These are phyloP conservation scores for Themeda triandra DNA, from an alignment of 176 grass and related monocot genomes.

Conservation along the genomic window DNA sequence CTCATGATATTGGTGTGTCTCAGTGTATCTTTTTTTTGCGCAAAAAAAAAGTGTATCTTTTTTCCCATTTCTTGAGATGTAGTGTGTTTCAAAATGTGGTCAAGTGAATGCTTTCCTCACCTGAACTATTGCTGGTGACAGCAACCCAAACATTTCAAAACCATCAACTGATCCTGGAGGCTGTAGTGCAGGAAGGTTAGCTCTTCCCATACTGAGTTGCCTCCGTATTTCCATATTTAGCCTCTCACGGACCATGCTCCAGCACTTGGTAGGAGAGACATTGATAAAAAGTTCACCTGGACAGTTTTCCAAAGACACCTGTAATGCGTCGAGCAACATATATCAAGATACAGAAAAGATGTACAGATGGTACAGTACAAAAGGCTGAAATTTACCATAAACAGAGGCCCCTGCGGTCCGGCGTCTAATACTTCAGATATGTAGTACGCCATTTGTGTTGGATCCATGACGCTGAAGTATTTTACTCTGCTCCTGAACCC, in stretches of 20 bases:
- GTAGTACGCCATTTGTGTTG: conserved; percentile 72
- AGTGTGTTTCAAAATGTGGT: neutral
- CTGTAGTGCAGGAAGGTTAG: conserved; percentile 63
- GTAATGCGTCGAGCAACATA: conserved; percentile 21
- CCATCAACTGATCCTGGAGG: conserved; percentile 89
- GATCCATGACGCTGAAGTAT: conserved; percentile 72
- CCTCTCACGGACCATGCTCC: conserved; percentile 90
- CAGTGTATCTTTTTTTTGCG: no score
- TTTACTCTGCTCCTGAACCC: conserved; percentile 93
- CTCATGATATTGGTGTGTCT: neutral
- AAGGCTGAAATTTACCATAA: conserved; percentile 64
- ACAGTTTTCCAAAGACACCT: conserved; percentile 81
- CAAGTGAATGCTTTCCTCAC: conserved; percentile 32
- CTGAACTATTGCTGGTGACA: conserved; percentile 57
- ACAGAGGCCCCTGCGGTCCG: conserved; percentile 64
- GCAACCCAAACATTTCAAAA: conserved; percentile 85
- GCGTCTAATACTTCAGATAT: conserved; percentile 88
- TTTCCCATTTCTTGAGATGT: neutral
- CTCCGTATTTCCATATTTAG: conserved; percentile 83
- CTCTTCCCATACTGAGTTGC: conserved; percentile 57
- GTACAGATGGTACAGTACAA: conserved; percentile 1
- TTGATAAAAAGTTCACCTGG: conserved; percentile 72
- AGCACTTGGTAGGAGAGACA: conserved; percentile 62
- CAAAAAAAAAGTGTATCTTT: no score
- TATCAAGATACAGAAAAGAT: conserved; percentile 30